These are phyloP conservation scores for Theileria annulata DNA, from an alignment of 169 alveolate species.

Conservation along the genomic window DNA sequence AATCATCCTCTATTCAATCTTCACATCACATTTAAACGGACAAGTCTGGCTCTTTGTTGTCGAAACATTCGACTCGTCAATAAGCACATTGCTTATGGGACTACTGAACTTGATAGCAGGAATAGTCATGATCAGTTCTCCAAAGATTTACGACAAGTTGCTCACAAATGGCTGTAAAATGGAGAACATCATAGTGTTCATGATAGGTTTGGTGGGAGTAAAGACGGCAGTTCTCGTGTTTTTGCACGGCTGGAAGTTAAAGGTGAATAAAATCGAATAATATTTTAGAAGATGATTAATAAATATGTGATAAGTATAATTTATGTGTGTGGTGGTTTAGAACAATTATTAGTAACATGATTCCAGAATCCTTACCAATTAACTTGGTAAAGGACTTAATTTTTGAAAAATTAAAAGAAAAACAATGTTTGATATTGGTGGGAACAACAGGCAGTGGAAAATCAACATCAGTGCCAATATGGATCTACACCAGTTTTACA, in stretches of 20 bases:
- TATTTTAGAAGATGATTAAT: neutral
- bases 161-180: neutral
- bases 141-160: neutral
- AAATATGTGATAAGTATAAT: neutral
- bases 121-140: slow-evolving; percentile 5
- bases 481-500: slow-evolving; percentile 56
- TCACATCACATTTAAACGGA: slow-evolving; percentile 60
- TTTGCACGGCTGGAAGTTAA: neutral
- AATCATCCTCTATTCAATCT: slow-evolving; percentile 51
- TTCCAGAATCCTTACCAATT: slow-evolving; percentile 22
- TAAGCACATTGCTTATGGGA: slow-evolving; percentile 64
- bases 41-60: slow-evolving; percentile 66
- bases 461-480: slow-evolving; percentile 69
- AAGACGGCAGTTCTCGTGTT: neutral
- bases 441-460: slow-evolving; percentile 91
- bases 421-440: slow-evolving; percentile 33
- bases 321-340: slow-evolving; percentile 10
- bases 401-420: slow-evolving; percentile 32
- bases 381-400: slow-evolving; percentile 39
- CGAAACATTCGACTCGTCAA: slow-evolving; percentile 66
- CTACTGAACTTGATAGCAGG: slow-evolving; percentile 63
- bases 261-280: neutral
- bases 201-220: slow-evolving; percentile 1
- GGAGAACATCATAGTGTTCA: neutral
- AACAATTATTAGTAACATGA: neutral